A percentile compares a stretch with the other conserved stretches of the same genome.
phyloP scores from a whole-genome alignment of 2,329 filamentous ascomycete genomes.

The Aplosporella prunicola region DNA sequence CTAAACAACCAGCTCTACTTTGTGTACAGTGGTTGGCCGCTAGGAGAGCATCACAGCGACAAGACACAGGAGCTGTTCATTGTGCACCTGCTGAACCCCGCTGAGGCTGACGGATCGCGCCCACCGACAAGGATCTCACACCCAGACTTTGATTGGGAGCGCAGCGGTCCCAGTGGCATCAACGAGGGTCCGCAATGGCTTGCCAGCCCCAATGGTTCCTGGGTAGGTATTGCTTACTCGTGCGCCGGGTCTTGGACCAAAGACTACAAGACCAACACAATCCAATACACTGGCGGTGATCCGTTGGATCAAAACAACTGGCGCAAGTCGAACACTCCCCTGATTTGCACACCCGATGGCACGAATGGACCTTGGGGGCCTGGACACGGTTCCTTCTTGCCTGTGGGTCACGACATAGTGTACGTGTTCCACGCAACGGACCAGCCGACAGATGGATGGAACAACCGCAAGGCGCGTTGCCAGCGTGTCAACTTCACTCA shows the following conservation, averaged over 20 bases:
- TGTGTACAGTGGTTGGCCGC: slow-evolving; percentile 39
- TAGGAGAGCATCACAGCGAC: slow-evolving; percentile 25
- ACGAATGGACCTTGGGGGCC: slow-evolving; percentile 31
- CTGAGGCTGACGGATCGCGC: slow-evolving; percentile 22
- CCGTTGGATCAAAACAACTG: slow-evolving; percentile 30
- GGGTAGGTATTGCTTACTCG: slow-evolving; percentile 38
- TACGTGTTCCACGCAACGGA: slow-evolving; percentile 40
- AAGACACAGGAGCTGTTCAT: slow-evolving; percentile 37
- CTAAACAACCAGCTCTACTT: slow-evolving; percentile 32
- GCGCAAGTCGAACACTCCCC: slow-evolving; percentile 30
- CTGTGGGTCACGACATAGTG: slow-evolving; percentile 32
- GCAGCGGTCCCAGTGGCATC: slow-evolving; percentile 31
- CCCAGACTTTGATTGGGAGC: slow-evolving; percentile 33
- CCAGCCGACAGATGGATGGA: slow-evolving; percentile 33
- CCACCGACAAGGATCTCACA: slow-evolving; percentile 31
- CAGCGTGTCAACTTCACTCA: slow-evolving; percentile 31
- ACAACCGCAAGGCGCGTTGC: slow-evolving; percentile 35
- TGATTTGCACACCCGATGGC: slow-evolving; percentile 28
- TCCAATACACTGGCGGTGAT: slow-evolving; percentile 32
- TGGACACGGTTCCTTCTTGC: slow-evolving; percentile 38
- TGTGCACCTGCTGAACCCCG: slow-evolving; percentile 28
- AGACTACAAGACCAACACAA: slow-evolving; percentile 40
- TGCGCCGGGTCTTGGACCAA: slow-evolving; percentile 39
- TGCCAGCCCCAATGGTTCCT: slow-evolving; percentile 26
- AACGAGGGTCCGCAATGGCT: slow-evolving; percentile 37